Conservation (phyloP, 73 alveolate genomes). For the Paramecium pentaurelia region DNA sequence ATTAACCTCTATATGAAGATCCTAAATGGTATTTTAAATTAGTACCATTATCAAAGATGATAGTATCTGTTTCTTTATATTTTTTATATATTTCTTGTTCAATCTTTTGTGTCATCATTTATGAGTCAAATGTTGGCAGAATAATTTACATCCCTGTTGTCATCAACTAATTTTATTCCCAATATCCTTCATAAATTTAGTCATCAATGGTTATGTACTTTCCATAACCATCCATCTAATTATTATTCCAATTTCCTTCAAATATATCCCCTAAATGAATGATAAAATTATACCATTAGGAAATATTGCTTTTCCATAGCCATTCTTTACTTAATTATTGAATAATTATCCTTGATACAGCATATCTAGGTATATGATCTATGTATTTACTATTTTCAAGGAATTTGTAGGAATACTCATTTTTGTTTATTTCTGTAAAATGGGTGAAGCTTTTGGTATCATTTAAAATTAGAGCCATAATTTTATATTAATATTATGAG, state of each 20-base stretch:
- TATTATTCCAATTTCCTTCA: constrained; percentile 42
- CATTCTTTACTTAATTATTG: background rate
- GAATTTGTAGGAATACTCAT: background rate
- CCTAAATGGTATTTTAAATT: background rate
- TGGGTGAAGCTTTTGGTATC: background rate
- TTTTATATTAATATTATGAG: background rate
- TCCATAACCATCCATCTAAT: constrained; percentile 43
- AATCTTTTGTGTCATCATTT: background rate
- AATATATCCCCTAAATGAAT: background rate
- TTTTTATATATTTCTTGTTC: background rate
- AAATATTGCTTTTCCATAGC: background rate
- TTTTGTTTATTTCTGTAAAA: background rate
- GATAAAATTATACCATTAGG: background rate
- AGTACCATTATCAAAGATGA: background rate
- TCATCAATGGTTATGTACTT: background rate
- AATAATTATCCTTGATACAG: background rate
- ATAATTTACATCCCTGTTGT: background rate
- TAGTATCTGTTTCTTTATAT: background rate
- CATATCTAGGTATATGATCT: background rate
- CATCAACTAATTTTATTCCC: background rate
- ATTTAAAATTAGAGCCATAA: background rate
- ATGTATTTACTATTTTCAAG: background rate
- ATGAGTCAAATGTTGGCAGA: background rate
- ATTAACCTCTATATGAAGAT: background rate
- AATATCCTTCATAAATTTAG: background rate